phyloP scores from a whole-genome alignment of 441 rosid genomes.

The Gossypium davidsonii region DNA sequence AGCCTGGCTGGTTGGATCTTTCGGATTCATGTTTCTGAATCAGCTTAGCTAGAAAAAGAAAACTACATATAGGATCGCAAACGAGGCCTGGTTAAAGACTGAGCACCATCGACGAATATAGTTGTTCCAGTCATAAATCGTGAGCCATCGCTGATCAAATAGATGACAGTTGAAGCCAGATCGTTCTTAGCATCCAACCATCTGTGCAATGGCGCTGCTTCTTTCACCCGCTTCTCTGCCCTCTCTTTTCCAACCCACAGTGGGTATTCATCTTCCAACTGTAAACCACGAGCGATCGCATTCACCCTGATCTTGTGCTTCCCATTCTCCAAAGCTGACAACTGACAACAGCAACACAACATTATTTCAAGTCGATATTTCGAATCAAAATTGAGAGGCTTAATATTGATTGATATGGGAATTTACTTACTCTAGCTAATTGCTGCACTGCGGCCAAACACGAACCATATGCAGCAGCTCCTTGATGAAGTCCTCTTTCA shows the following conservation, averaged over 20 bases:
- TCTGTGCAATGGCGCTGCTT: constrained; percentile 51
- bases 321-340: constrained; percentile 52
- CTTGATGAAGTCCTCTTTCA: constrained; percentile 71
- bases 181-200: constrained; percentile 64
- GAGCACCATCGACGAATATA: constrained; percentile 72
- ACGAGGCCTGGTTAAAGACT: constrained; percentile 73
- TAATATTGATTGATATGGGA: too few species aligned
- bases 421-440: constrained; percentile 53
- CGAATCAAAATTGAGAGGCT: too few species aligned
- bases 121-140: constrained; percentile 75
- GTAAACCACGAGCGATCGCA: constrained; percentile 62
- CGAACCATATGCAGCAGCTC: constrained; percentile 74
- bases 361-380: too few species aligned
- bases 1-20: too few species aligned
- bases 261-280: constrained; percentile 53
- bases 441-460: constrained; percentile 72
- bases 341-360: constrained; percentile 16
- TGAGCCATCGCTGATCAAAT: constrained; percentile 62
- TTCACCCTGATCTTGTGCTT: constrained; percentile 57
- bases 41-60: too few species aligned
- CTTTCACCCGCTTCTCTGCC: constrained; percentile 53
- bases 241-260: constrained; percentile 51
- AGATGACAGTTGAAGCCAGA: constrained; percentile 57
- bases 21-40: too few species aligned
- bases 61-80: constrained; percentile 63